phyloP scores from a whole-genome alignment of 306 rosid species.

The Lathyrus sativus region DNA sequence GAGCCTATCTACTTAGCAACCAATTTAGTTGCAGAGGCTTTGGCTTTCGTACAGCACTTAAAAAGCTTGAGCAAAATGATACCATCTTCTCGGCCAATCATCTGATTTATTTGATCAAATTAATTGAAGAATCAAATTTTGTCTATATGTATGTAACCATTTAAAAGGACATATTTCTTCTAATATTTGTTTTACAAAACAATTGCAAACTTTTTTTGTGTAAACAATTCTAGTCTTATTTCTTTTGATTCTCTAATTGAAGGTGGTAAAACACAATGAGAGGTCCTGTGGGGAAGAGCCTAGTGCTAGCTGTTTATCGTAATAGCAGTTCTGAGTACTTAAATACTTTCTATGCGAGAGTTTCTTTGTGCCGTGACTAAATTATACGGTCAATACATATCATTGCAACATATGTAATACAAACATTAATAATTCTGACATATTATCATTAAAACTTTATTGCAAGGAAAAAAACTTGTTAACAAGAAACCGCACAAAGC shows the following conservation, averaged over 20 bases:
- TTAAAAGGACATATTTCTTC: not conserved
- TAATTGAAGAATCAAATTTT: not conserved
- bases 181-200: not conserved
- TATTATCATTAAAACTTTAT: too few relatives aligned
- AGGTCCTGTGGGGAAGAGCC: too few relatives aligned
- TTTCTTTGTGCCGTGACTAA: too few relatives aligned
- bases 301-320: too few relatives aligned
- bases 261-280: not conserved
- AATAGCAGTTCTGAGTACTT: too few relatives aligned
- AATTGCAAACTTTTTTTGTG: not conserved
- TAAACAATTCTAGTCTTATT: not conserved
- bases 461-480: too few relatives aligned
- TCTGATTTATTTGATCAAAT: slow-evolving; percentile 5
- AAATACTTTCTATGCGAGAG: too few relatives aligned
- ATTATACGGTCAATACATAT: too few relatives aligned
- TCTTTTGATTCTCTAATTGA: not conserved
- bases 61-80: slow-evolving; percentile 21
- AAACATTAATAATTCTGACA: too few relatives aligned
- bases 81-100: not conserved
- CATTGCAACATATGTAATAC: too few relatives aligned
- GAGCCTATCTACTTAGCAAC: slow-evolving; percentile 41
- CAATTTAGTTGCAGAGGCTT: slow-evolving; percentile 43
- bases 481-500: too few relatives aligned
- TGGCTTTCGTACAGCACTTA: slow-evolving; percentile 35
- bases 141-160: not conserved